A percentile compares a stretch with the other conserved stretches of the same genome.
phyloP scores from a whole-genome alignment of 306 rosid species.

The Vicia villosa region DNA sequence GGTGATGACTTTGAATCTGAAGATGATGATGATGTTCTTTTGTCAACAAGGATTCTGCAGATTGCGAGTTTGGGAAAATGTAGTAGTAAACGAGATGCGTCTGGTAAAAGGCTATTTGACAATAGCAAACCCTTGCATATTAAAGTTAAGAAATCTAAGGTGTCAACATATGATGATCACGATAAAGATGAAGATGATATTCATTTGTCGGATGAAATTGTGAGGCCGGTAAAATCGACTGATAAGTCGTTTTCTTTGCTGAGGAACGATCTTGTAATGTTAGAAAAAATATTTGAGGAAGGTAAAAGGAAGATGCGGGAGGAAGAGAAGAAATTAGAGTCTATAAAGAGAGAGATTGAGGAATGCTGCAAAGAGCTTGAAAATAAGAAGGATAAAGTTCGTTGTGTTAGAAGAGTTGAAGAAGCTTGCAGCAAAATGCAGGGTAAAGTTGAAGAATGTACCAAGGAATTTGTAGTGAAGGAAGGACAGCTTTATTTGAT shows the following conservation, averaged over 20 bases:
- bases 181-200: not conserved
- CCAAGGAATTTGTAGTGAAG: not conserved
- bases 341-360: constrained; percentile 28
- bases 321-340: constrained; percentile 34
- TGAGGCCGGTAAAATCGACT: not conserved
- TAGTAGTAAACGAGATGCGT: not conserved
- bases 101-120: constrained; percentile 19
- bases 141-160: constrained; percentile 28
- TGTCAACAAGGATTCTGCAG: not conserved
- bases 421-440: not conserved
- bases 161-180: constrained; percentile 15
- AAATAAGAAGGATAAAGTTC: constrained; percentile 16
- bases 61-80: constrained; percentile 3
- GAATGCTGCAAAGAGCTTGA: constrained; percentile 37
- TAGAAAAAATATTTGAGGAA: constrained; percentile 12
- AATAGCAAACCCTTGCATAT: not conserved
- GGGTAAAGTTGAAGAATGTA: not conserved
- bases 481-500: not conserved
- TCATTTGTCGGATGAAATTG: not conserved
- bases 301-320: not conserved
- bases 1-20: not conserved
- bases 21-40: not conserved
- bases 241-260: not conserved
- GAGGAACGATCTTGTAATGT: constrained; percentile 26
- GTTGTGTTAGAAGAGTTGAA: not conserved